A percentile compares a stretch with the other conserved stretches of the same genome.
phyloP scores from a whole-genome alignment of 257 asterid genomes.

The Scutellaria barbata region DNA sequence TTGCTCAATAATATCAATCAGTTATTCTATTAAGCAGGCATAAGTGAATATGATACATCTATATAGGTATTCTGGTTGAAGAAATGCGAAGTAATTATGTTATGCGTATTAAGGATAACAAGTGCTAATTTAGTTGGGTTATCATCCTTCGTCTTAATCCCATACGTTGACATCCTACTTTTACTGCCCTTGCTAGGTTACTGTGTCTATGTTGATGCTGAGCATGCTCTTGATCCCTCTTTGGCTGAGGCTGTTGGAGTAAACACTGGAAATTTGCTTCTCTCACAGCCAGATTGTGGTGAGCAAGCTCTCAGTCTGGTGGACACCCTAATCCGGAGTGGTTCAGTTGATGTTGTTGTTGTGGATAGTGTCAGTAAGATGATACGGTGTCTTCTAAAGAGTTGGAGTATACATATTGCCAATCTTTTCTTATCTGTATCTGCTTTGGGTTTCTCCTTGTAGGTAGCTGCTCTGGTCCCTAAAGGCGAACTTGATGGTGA shows the following conservation, averaged over 20 bases:
- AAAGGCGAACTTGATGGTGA: conserved; percentile 99
- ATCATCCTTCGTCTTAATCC: background rate
- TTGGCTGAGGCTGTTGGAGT: conserved; percentile 93
- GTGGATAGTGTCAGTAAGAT: conserved; percentile 82
- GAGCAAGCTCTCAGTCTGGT: conserved; percentile 99
- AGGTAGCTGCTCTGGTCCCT: conserved; percentile 99
- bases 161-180: conserved; percentile 15
- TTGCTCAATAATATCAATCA: too few relatives aligned
- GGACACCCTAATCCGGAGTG: conserved; percentile 96
- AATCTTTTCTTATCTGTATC: conserved; percentile 13
- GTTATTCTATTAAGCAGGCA: too few relatives aligned
- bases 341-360: conserved; percentile 97
- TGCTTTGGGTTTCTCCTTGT: conserved; percentile 30
- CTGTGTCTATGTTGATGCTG: conserved; percentile 97
- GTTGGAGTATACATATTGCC: conserved; percentile 28
- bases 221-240: conserved; percentile 96
- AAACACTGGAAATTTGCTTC: conserved; percentile 74
- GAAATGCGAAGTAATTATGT: background rate
- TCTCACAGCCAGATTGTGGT: conserved; percentile 97
- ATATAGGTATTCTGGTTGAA: too few relatives aligned
- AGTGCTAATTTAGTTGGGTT: background rate
- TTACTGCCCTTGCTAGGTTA: conserved; percentile 52
- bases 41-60: too few relatives aligned
- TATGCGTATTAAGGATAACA: background rate
- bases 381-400: conserved; percentile 21